Percentiles rank a stretch among this genome's conserved stretches.
phyloP scores from a whole-genome alignment of 129 eudicot genomes.

The Artemisia tridentata region DNA sequence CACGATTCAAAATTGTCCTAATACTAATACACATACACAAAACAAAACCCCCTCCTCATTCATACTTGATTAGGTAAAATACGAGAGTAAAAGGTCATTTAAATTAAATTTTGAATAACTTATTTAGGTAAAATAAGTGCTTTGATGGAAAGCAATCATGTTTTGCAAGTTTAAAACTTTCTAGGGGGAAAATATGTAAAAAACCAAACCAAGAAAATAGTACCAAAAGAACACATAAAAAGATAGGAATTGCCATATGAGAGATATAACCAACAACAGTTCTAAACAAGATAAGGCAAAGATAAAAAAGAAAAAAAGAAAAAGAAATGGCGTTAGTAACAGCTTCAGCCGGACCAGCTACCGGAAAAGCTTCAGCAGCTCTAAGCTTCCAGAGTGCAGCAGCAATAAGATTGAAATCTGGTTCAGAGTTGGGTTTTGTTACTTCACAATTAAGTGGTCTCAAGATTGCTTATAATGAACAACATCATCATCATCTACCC shows the following conservation, averaged over 20 bases:
- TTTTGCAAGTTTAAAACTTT: too few species aligned
- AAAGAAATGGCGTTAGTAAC: conserved; percentile 38
- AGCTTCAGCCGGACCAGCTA: conserved; percentile 25
- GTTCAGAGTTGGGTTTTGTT: conserved; percentile 58
- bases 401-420: conserved; percentile 27
- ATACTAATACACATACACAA: too few species aligned
- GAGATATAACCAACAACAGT: conserved; percentile 1
- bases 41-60: too few species aligned
- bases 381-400: conserved; percentile 22
- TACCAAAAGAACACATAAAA: background rate
- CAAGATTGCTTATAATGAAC: conserved; percentile 38
- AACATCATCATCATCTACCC: conserved; percentile 16
- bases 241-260: background rate
- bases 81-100: too few species aligned
- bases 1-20: too few species aligned
- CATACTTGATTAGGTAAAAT: too few species aligned
- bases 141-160: too few species aligned
- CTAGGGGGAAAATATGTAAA: conserved; percentile 4
- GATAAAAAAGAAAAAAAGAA: conserved; percentile 22
- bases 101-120: too few species aligned
- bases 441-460: conserved; percentile 74
- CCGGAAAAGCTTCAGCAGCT: conserved; percentile 22
- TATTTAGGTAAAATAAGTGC: too few species aligned
- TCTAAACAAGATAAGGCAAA: background rate
- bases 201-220: background rate